Percentiles rank a stretch among this genome's conserved stretches.
phyloP scores from a whole-genome alignment of 768 basidiomycete genomes.

The Auriscalpium microsporum region DNA sequence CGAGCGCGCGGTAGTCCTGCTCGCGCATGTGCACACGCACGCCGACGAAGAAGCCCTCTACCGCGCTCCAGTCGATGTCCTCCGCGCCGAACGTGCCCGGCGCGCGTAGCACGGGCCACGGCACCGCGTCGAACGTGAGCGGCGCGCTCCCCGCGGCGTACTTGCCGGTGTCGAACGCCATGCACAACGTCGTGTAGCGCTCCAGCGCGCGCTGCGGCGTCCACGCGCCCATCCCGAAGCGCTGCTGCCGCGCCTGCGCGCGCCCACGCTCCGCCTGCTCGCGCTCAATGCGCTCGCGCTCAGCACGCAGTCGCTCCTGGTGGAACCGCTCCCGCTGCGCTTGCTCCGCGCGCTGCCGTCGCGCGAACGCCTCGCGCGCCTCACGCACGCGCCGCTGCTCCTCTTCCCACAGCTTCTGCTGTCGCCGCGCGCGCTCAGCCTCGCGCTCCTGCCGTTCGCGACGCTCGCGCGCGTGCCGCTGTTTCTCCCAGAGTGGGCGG shows the following conservation, averaged over 20 bases:
- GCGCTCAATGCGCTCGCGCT: conserved; percentile 23
- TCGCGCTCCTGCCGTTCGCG: conserved; percentile 21
- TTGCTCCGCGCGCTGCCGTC: conserved; percentile 11
- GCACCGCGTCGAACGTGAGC: conserved; percentile 53
- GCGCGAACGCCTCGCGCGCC: conserved; percentile 19
- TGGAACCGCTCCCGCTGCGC: conserved; percentile 3
- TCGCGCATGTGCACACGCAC: conserved; percentile 43
- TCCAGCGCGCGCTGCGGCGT: conserved; percentile 59
- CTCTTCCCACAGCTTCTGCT: conserved; percentile 24
- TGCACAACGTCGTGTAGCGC: conserved; percentile 51
- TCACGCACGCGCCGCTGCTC: conserved; percentile 17
- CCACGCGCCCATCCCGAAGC: conserved; percentile 58
- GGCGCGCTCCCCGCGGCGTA: conserved; percentile 41
- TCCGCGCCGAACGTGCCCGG: conserved; percentile 47
- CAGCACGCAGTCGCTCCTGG: background rate
- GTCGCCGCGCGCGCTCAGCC: conserved; percentile 13
- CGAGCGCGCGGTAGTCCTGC: conserved; percentile 55
- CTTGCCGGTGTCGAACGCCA: conserved; percentile 54
- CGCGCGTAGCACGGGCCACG: conserved; percentile 65
- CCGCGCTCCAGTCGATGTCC: conserved; percentile 63
- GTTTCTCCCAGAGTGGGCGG: conserved; percentile 52
- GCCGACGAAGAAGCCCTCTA: conserved; percentile 60
- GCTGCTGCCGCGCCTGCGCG: conserved; percentile 38
- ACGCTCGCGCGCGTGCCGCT: conserved; percentile 26
- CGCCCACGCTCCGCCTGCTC: conserved; percentile 28